phyloP scores from a whole-genome alignment of 441 rosid genomes.

The Pelargonium cotyledonis region DNA sequence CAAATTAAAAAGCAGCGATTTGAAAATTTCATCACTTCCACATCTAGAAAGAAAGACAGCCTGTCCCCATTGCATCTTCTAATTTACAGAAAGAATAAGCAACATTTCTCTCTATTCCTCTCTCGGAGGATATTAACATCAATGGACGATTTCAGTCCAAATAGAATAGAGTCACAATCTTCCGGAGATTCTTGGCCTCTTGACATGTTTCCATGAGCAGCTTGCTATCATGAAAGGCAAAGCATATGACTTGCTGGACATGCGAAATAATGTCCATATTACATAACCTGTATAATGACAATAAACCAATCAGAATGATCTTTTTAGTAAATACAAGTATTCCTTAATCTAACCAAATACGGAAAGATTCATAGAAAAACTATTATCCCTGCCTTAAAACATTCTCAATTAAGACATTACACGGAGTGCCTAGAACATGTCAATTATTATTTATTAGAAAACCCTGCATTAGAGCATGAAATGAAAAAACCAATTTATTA shows the following conservation, averaged over 20 bases:
- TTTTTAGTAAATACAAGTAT: background rate
- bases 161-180: constrained; percentile 85
- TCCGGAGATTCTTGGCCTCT: constrained; percentile 86
- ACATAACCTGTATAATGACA: constrained; percentile 63
- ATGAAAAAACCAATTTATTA: too few relatives aligned
- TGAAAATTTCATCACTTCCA: constrained; percentile 9
- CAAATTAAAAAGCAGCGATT: constrained; percentile 3
- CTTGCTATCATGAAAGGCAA: constrained; percentile 91
- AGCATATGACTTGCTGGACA: constrained; percentile 93
- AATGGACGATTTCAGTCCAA: constrained; percentile 47
- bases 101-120: constrained; percentile 9
- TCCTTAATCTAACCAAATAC: background rate
- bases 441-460: too few relatives aligned
- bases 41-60: constrained; percentile 9
- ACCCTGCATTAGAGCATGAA: too few relatives aligned
- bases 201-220: constrained; percentile 94
- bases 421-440: too few relatives aligned
- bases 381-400: too few relatives aligned
- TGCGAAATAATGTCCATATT: constrained; percentile 91
- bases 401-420: too few relatives aligned
- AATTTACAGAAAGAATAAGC: constrained; percentile 24
- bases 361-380: background rate
- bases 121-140: constrained; percentile 18
- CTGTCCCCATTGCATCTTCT: background rate
- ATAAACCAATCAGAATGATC: constrained; percentile 1